Percentiles rank a stretch among this genome's conserved stretches.
Conservation (phyloP, 805 yeast genomes). For the Kodamaea kaohsiungensis region DNA sequence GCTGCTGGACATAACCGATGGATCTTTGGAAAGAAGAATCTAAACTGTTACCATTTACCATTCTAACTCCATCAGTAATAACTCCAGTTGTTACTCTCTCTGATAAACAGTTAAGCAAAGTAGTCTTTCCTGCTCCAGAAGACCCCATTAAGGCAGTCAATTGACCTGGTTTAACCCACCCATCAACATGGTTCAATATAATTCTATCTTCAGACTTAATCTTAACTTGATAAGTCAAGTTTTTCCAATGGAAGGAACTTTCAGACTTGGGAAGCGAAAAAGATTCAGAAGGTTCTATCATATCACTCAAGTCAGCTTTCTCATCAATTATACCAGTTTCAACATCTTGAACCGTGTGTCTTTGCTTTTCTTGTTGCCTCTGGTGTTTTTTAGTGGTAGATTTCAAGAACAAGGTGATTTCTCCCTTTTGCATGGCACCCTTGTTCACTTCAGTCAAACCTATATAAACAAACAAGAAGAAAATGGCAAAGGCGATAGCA, state of each 20-base stretch:
- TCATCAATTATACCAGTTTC: slow-evolving; percentile 23
- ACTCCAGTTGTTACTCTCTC: slow-evolving; percentile 23
- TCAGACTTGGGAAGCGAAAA: slow-evolving; percentile 18
- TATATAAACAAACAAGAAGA: slow-evolving; percentile 57
- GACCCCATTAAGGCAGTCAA: slow-evolving; percentile 71
- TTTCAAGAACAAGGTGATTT: slow-evolving; percentile 59
- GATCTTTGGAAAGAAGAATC: slow-evolving; percentile 33
- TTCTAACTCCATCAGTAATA: slow-evolving; percentile 37
- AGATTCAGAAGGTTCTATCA: slow-evolving; percentile 21
- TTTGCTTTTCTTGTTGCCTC: slow-evolving; percentile 35
- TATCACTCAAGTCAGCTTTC: slow-evolving; percentile 27
- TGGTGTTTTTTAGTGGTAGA: slow-evolving; percentile 48
- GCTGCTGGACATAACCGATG: slow-evolving; percentile 38
- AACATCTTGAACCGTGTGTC: slow-evolving; percentile 20
- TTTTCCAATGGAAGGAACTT: slow-evolving; percentile 75
- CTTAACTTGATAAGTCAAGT: slow-evolving; percentile 69
- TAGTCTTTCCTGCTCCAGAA: slow-evolving; percentile 49
- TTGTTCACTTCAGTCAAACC: slow-evolving; percentile 55
- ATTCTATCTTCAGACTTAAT: slow-evolving; percentile 61
- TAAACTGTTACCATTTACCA: slow-evolving; percentile 27
- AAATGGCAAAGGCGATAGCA: slow-evolving; percentile 51
- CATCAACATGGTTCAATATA: slow-evolving; percentile 66
- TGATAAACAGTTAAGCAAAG: slow-evolving; percentile 42
- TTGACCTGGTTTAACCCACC: slow-evolving; percentile 84
- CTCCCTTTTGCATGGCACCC: slow-evolving; percentile 72